Evolutionary conservation across 2,329 filamentous ascomycete genomes (phyloP).

Genomic region (Trichoderma hamatum): DNA sequence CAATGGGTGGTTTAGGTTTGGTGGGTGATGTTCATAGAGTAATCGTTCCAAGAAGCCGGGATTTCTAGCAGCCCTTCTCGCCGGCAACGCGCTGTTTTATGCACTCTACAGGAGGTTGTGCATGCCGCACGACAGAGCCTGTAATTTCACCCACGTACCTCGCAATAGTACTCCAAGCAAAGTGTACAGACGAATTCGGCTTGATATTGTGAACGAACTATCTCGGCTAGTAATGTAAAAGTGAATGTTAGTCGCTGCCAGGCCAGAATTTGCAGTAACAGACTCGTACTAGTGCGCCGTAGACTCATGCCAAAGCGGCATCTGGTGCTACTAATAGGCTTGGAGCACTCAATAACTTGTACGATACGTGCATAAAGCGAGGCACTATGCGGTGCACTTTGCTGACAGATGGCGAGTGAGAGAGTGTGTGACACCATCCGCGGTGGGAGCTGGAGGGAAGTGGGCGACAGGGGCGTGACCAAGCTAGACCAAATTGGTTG

Average conservation of each 20-base stretch:
- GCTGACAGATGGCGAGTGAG: background rate
- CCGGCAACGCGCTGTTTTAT: background rate
- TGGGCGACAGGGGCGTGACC: background rate
- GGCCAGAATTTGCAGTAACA: background rate
- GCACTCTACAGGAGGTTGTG: background rate
- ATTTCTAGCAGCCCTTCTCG: background rate
- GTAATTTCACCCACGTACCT: background rate
- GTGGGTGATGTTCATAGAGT: conserved; percentile 22
- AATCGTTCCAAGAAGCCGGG: conserved; percentile 25
- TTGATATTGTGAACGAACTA: background rate
- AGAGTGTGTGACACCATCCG: background rate
- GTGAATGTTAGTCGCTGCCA: background rate
- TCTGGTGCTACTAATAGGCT: background rate
- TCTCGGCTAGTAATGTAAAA: background rate
- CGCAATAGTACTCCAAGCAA: background rate
- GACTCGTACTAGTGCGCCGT: background rate
- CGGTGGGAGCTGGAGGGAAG: background rate
- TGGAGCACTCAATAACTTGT: background rate
- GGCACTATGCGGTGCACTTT: background rate
- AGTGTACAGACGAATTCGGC: background rate
- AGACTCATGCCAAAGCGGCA: background rate
- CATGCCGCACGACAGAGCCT: background rate
- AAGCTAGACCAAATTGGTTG: background rate
- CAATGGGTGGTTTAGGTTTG: background rate
- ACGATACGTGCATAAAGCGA: background rate